Percentiles rank a stretch among this genome's conserved stretches.
These are phyloP conservation scores for Striga hermonthica DNA, from an alignment of 305 asterid species.

Conservation along the genomic window DNA sequence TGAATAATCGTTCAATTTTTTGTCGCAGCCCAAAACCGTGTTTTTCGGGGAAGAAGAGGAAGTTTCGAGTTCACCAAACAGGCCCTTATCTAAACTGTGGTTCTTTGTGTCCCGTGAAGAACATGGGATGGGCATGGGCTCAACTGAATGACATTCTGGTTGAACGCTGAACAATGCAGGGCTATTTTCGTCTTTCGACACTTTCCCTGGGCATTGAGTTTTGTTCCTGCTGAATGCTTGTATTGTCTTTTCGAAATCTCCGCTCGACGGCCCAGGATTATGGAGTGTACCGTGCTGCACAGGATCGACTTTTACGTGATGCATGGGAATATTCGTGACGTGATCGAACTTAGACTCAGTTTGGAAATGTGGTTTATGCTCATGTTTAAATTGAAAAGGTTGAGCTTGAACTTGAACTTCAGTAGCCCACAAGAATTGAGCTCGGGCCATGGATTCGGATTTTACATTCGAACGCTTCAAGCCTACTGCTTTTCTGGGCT, in stretches of 20 bases:
- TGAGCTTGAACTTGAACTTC: conserved; percentile 32
- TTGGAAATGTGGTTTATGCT: conserved; percentile 36
- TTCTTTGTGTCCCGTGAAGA: neutral
- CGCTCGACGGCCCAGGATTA: conserved; percentile 28
- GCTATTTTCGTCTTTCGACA: conserved; percentile 35
- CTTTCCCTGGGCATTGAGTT: conserved; percentile 25
- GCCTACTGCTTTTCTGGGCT: conserved; percentile 32
- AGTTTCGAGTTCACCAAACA: conserved; percentile 38
- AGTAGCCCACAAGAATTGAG: conserved; percentile 43
- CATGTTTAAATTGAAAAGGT: conserved; percentile 44
- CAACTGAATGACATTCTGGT: conserved; percentile 35
- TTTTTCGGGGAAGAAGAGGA: conserved; percentile 39
- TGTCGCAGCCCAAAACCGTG: conserved; percentile 42
- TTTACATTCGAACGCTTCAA: conserved; percentile 34
- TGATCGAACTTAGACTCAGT: conserved; percentile 35
- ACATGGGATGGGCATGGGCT: conserved; percentile 6
- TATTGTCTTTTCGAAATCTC: conserved; percentile 28
- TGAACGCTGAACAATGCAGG: conserved; percentile 40
- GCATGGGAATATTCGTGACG: conserved; percentile 30
- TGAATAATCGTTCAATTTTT: conserved; percentile 36
- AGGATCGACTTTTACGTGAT: conserved; percentile 16
- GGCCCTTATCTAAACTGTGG: neutral
- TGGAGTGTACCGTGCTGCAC: conserved; percentile 13
- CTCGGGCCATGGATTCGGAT: conserved; percentile 36
- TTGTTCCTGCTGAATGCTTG: neutral